A percentile compares a stretch with the other conserved stretches of the same genome.
These are phyloP conservation scores for Triangularia verruculosa DNA, from an alignment of 2,329 filamentous ascomycete genomes.

Conservation along the genomic window DNA sequence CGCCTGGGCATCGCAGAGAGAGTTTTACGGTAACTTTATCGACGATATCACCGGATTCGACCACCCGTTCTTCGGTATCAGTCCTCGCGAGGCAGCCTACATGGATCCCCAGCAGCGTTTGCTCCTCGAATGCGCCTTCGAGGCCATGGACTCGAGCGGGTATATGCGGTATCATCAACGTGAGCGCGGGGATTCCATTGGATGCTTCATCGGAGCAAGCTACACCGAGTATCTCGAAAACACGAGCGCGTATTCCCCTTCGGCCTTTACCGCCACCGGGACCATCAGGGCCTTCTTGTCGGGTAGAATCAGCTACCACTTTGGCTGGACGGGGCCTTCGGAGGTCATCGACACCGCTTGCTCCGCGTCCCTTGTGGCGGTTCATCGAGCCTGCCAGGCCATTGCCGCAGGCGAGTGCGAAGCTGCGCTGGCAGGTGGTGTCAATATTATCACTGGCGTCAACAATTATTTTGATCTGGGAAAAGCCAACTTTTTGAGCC, in stretches of 20 bases:
- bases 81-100: slow-evolving; percentile 29
- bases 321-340: slow-evolving; percentile 13
- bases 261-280: slow-evolving; percentile 26
- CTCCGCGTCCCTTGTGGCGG: slow-evolving; percentile 1
- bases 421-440: slow-evolving; percentile 30
- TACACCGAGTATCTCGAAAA: neutral
- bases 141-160: slow-evolving; percentile 34
- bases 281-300: slow-evolving; percentile 29
- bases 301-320: slow-evolving; percentile 35
- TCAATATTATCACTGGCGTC: no score
- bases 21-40: neutral
- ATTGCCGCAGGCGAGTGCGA: slow-evolving; percentile 30
- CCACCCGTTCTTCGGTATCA: slow-evolving; percentile 25
- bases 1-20: neutral
- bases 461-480: neutral
- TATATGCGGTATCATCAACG: slow-evolving; percentile 30
- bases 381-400: slow-evolving; percentile 28
- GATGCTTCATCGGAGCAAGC: slow-evolving; percentile 28
- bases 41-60: slow-evolving; percentile 13
- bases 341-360: slow-evolving; percentile 11
- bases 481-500: neutral
- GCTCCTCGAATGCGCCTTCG: slow-evolving; percentile 26
- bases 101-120: slow-evolving; percentile 23
- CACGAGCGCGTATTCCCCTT: neutral
- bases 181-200: slow-evolving; percentile 28